phyloP scores from a whole-genome alignment of 345 rosid species.

The Pseudoturritis turrita region DNA sequence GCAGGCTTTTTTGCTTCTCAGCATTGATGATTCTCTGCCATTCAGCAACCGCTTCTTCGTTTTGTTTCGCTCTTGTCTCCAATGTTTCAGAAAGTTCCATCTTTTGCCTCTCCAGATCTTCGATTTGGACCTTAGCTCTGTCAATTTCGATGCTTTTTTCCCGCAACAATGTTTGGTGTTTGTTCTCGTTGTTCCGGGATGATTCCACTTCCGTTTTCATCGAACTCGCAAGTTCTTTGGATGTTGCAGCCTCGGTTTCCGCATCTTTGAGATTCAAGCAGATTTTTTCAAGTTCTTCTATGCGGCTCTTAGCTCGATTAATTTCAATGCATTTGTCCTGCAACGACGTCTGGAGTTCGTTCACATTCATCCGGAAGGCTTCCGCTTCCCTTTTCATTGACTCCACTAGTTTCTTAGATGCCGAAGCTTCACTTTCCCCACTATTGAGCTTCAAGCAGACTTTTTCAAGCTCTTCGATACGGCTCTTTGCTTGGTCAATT shows the following conservation, averaged over 20 bases:
- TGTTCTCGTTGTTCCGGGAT: conserved; percentile 16
- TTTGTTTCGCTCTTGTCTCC: conserved; percentile 22
- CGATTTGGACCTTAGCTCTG: conserved; percentile 17
- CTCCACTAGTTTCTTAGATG: conserved; percentile 25
- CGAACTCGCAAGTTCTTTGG: conserved; percentile 25
- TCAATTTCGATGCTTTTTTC: conserved; percentile 25
- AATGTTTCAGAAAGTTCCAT: conserved; percentile 17
- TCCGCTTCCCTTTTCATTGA: conserved; percentile 21
- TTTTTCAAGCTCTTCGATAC: conserved; percentile 35
- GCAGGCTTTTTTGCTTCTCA: conserved; percentile 8
- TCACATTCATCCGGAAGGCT: conserved; percentile 22
- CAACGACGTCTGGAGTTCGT: conserved; percentile 23
- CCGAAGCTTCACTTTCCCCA: conserved; percentile 25
- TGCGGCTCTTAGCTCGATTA: conserved; percentile 17
- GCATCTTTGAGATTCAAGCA: conserved; percentile 26
- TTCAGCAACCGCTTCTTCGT: conserved; percentile 1
- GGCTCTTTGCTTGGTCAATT: conserved; percentile 21
- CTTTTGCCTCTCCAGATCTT: conserved; percentile 30
- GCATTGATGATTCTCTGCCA: conserved; percentile 22
- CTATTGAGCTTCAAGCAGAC: conserved; percentile 7
- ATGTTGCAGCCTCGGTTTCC: conserved; percentile 27
- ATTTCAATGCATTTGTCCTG: conserved; percentile 29
- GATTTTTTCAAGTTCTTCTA: conserved; percentile 34
- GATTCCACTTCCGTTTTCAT: conserved; percentile 10
- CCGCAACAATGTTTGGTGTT: conserved; percentile 23